Percentiles rank a stretch among this genome's conserved stretches.
Conservation (phyloP, 768 basidiomycete species). For the Steccherinum ochraceum region DNA sequence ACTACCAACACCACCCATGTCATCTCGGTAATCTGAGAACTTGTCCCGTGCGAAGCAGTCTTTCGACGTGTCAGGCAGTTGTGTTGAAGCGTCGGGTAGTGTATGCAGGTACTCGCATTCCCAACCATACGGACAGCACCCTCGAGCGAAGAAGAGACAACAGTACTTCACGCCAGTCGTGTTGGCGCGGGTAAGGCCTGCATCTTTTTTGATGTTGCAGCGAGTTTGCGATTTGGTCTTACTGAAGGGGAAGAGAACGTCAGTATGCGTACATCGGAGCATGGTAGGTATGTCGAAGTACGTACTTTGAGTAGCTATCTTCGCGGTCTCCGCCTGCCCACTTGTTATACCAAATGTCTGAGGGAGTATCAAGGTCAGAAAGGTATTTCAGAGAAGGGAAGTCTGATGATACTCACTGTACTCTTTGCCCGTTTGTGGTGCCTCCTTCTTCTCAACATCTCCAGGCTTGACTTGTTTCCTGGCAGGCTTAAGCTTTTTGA, state of each 20-base stretch:
- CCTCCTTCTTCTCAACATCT: slow-evolving; percentile 84
- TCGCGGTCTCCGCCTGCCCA: slow-evolving; percentile 99
- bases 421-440: slow-evolving; percentile 90
- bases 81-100: slow-evolving; percentile 64
- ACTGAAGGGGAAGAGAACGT: slow-evolving; percentile 30
- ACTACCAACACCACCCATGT: slow-evolving; percentile 99
- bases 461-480: slow-evolving; percentile 89
- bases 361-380: background rate
- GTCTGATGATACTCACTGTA: slow-evolving; percentile 62
- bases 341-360: slow-evolving; percentile 98
- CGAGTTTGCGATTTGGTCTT: slow-evolving; percentile 93
- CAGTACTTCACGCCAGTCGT: slow-evolving; percentile 88
- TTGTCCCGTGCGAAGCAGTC: slow-evolving; percentile 98
- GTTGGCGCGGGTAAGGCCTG: slow-evolving; percentile 92
- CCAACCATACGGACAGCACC: slow-evolving; percentile 97
- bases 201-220: slow-evolving; percentile 82
- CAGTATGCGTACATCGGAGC: background rate
- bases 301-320: slow-evolving; percentile 92
- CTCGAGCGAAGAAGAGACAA: slow-evolving; percentile 93
- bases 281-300: background rate
- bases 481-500: slow-evolving; percentile 83
- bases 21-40: slow-evolving; percentile 95
- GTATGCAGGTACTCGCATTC: slow-evolving; percentile 96
- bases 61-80: slow-evolving; percentile 85
- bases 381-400: slow-evolving; percentile 9